Conservation (phyloP, 179 eudicot genomes). For the Beta macrorhiza region DNA sequence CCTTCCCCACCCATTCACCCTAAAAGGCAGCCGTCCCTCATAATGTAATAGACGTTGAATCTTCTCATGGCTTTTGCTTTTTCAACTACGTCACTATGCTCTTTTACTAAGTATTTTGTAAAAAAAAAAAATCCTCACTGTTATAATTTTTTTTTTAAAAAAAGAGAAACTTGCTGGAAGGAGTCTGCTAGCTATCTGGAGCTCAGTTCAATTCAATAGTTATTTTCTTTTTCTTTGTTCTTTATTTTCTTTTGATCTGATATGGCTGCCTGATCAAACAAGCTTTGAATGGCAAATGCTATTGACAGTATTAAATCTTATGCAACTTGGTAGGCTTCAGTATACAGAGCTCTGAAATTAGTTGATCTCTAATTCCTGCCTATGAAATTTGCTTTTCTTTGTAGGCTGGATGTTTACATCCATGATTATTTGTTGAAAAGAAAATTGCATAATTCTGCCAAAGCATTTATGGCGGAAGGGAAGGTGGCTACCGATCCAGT, state of each 20-base stretch:
- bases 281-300: neutral
- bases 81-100: too few relatives aligned
- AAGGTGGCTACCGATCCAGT: conserved; percentile 98
- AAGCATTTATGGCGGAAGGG: conserved; percentile 98
- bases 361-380: neutral
- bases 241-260: neutral
- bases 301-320: neutral
- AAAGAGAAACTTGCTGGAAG: neutral
- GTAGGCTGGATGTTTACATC: conserved; percentile 95
- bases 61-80: too few relatives aligned
- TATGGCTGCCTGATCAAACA: neutral
- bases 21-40: too few relatives aligned
- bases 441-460: conserved; percentile 85
- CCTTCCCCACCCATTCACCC: too few relatives aligned
- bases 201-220: too few relatives aligned
- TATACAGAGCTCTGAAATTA: neutral
- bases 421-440: conserved; percentile 92
- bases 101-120: neutral
- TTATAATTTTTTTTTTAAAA: neutral
- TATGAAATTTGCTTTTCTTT: conserved; percentile 20
- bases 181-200: neutral
- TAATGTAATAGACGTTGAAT: neutral
- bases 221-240: neutral
- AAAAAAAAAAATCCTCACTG: neutral
- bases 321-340: neutral